A percentile compares a stretch with the other conserved stretches of the same genome.
Conservation (phyloP, 805 yeast species). For the Starmerella scarabaei region DNA sequence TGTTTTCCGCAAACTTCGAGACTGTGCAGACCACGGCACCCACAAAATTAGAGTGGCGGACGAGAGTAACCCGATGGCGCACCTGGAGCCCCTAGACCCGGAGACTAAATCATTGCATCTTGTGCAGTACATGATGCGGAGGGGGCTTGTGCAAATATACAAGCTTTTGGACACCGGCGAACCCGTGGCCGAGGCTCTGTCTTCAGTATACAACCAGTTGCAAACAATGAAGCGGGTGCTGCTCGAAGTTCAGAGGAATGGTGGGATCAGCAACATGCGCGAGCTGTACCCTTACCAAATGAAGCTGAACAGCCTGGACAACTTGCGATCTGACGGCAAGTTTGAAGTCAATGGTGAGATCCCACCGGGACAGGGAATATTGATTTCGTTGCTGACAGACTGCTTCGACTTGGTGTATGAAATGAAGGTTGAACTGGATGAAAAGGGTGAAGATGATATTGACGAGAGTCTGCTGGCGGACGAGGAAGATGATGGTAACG, state of each 20-base stretch:
- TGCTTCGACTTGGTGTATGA: constrained; percentile 91
- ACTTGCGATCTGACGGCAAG: constrained; percentile 78
- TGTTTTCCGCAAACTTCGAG: constrained; percentile 28
- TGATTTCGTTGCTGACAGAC: constrained; percentile 79
- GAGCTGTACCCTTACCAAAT: constrained; percentile 93
- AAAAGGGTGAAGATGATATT: constrained; percentile 16
- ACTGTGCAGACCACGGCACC: neutral
- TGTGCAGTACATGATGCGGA: constrained; percentile 52
- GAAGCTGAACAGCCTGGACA: constrained; percentile 82
- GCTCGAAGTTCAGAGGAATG: constrained; percentile 79
- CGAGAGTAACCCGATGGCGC: neutral
- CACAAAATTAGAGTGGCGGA: neutral
- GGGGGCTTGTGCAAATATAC: constrained; percentile 84
- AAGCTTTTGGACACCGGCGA: constrained; percentile 81
- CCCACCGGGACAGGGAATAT: constrained; percentile 97
- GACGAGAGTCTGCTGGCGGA: constrained; percentile 8
- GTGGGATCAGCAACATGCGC: constrained; percentile 75
- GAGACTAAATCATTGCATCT: constrained; percentile 3
- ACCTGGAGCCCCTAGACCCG: neutral
- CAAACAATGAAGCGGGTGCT: constrained; percentile 84
- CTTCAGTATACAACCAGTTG: constrained; percentile 86
- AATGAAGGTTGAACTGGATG: constrained; percentile 39
- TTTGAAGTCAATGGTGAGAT: constrained; percentile 76
- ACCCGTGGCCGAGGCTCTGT: constrained; percentile 88
- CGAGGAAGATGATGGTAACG: constrained; percentile 10